phyloP scores from a whole-genome alignment of 768 basidiomycete species.

The Agaricus sinodeliciosus region DNA sequence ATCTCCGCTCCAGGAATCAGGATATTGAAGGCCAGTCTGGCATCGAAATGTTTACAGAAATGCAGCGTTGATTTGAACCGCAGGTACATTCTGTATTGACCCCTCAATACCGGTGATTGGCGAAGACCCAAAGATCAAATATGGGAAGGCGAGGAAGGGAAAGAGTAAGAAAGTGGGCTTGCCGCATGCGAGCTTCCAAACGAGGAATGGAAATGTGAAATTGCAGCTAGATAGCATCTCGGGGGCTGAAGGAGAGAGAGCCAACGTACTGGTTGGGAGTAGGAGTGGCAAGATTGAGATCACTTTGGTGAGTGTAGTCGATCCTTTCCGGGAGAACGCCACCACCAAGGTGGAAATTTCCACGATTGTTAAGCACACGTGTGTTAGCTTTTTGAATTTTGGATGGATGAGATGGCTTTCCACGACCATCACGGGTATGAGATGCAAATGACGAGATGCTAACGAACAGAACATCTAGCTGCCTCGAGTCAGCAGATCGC shows the following conservation, averaged over 20 bases:
- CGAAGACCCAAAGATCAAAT: slow-evolving; percentile 12
- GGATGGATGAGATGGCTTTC: background rate
- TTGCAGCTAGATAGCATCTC: slow-evolving; percentile 29
- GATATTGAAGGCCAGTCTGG: slow-evolving; percentile 24
- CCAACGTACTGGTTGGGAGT: slow-evolving; percentile 30
- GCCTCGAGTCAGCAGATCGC: slow-evolving; percentile 12
- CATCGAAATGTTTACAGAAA: background rate
- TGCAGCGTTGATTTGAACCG: background rate
- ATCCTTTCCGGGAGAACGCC: background rate
- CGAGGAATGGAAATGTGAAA: slow-evolving; percentile 32
- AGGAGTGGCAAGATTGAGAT: slow-evolving; percentile 32
- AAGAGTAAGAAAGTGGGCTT: slow-evolving; percentile 16
- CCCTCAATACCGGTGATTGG: slow-evolving; percentile 26
- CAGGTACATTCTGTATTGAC: slow-evolving; percentile 37
- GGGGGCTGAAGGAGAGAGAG: slow-evolving; percentile 22
- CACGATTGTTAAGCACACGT: background rate
- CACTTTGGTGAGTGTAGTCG: slow-evolving; percentile 26
- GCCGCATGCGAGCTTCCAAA: slow-evolving; percentile 35
- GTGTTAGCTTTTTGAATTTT: slow-evolving; percentile 2
- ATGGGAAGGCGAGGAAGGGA: slow-evolving; percentile 10
- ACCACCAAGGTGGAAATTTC: background rate
- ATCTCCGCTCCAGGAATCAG: slow-evolving; percentile 23
- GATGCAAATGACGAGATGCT: background rate
- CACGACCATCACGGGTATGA: slow-evolving; percentile 3
- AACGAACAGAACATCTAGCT: slow-evolving; percentile 18